Evolutionary conservation across 2,329 filamentous ascomycete species (phyloP).

Genomic region (Exophiala sideris): DNA sequence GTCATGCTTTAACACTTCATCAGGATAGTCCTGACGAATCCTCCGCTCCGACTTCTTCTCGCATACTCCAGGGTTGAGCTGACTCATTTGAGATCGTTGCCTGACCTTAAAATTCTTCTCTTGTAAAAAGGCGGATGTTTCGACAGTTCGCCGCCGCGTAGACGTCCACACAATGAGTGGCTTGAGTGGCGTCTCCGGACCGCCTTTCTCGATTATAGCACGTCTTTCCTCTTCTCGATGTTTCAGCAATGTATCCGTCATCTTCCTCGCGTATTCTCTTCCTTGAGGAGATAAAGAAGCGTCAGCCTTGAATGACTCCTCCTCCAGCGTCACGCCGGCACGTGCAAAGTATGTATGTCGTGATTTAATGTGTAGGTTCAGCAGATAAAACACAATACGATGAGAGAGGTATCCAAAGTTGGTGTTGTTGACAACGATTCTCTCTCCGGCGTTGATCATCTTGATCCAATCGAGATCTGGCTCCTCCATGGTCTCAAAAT

Average conservation of each 20-base stretch:
- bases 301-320: constrained; percentile 89
- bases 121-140: constrained; percentile 81
- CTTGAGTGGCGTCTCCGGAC: constrained; percentile 65
- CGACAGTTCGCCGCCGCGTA: constrained; percentile 81
- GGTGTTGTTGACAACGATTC: constrained; percentile 94
- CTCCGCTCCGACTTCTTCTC: constrained; percentile 84
- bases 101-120: constrained; percentile 78
- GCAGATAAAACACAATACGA: constrained; percentile 95
- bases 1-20: constrained; percentile 90
- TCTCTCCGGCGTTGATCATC: constrained; percentile 96
- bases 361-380: constrained; percentile 95
- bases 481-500: constrained; percentile 96
- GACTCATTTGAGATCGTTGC: constrained; percentile 93
- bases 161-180: constrained; percentile 93
- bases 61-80: constrained; percentile 93
- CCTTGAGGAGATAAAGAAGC: constrained; percentile 79
- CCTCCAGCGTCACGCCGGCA: constrained; percentile 79
- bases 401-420: constrained; percentile 96
- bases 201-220: constrained; percentile 65
- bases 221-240: constrained; percentile 80
- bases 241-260: constrained; percentile 77
- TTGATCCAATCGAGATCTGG: constrained; percentile 94
- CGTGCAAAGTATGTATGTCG: constrained; percentile 31
- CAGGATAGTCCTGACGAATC: constrained; percentile 78
- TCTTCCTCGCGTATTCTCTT: constrained; percentile 73